These are phyloP conservation scores for Smittium mucronatum DNA, from an alignment of 371 early-diverging fungal genomes.

Conservation along the genomic window DNA sequence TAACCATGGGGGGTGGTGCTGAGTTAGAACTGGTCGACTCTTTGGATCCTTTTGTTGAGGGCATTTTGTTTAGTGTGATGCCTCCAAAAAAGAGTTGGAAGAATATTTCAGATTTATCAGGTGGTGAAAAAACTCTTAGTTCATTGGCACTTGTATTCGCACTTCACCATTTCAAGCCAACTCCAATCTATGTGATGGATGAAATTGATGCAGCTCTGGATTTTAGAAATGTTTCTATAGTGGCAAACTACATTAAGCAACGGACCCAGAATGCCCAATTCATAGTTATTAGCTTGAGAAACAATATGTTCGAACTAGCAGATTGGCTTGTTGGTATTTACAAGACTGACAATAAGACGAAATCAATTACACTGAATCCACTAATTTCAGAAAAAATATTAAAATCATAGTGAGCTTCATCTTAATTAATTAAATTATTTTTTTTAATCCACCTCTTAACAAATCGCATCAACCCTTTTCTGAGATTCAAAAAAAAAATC, in stretches of 20 bases:
- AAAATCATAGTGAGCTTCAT: background rate
- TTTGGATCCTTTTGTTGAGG: constrained; percentile 99
- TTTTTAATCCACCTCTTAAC: background rate
- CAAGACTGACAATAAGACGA: constrained; percentile 85
- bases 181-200: constrained; percentile 99
- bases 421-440: background rate
- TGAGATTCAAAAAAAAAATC: too few relatives aligned
- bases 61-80: constrained; percentile 98
- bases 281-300: constrained; percentile 96
- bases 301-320: constrained; percentile 99
- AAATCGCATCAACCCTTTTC: too few relatives aligned
- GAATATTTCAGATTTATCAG: constrained; percentile 96
- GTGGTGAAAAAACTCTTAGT: constrained; percentile 99
- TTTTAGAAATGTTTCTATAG: constrained; percentile 98
- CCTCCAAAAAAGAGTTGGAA: constrained; percentile 99
- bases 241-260: constrained; percentile 98
- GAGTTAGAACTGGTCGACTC: constrained; percentile 99
- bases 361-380: constrained; percentile 72
- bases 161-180: constrained; percentile 98
- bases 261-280: constrained; percentile 98
- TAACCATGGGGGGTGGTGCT: constrained; percentile 98
- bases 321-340: constrained; percentile 98
- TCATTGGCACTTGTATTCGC: constrained; percentile 99
- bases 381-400: constrained; percentile 19
- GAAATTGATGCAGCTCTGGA: constrained; percentile 99